Evolutionary conservation across 192 early-diverging fungal species (phyloP).

Genomic region (Entomortierella chlamydospora): DNA sequence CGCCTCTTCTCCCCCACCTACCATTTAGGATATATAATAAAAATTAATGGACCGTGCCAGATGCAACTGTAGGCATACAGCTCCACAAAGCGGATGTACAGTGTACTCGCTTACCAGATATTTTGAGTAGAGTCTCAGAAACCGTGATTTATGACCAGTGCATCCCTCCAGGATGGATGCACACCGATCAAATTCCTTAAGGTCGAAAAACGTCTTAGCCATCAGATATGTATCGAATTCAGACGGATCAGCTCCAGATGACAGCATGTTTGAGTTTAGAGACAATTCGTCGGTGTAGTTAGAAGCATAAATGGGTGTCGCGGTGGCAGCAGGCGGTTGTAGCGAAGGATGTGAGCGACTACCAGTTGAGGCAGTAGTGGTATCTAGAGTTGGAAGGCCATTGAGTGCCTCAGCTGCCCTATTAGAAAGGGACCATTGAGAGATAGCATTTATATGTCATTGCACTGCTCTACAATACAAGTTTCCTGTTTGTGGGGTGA

Average conservation of each 20-base stretch:
- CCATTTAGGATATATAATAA: neutral
- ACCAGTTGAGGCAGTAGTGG: too few relatives aligned
- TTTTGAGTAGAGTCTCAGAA: constrained; percentile 84
- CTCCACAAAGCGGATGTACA: neutral
- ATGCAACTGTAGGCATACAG: neutral
- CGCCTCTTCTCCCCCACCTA: constrained; percentile 70
- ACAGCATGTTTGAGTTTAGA: constrained; percentile 8
- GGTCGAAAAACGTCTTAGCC: constrained; percentile 80
- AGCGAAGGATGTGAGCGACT: neutral
- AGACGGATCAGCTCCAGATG: constrained; percentile 4
- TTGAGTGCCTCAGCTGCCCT: constrained; percentile 67
- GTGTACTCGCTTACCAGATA: constrained; percentile 67
- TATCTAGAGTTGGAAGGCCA: constrained; percentile 31
- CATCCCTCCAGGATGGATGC: constrained; percentile 63
- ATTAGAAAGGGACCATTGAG: neutral
- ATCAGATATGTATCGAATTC: constrained; percentile 67
- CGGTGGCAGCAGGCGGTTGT: neutral
- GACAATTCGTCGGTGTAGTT: constrained; percentile 5
- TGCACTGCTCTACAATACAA: too few relatives aligned
- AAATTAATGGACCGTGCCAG: neutral
- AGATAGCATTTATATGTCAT: neutral
- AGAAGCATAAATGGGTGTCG: neutral
- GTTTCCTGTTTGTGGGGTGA: neutral
- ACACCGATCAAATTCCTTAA: constrained; percentile 78
- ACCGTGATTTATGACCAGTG: constrained; percentile 64